These are phyloP conservation scores for Ceratobasidium sp. DNA, from an alignment of 1,284 basidiomycete genomes.

Conservation along the genomic window DNA sequence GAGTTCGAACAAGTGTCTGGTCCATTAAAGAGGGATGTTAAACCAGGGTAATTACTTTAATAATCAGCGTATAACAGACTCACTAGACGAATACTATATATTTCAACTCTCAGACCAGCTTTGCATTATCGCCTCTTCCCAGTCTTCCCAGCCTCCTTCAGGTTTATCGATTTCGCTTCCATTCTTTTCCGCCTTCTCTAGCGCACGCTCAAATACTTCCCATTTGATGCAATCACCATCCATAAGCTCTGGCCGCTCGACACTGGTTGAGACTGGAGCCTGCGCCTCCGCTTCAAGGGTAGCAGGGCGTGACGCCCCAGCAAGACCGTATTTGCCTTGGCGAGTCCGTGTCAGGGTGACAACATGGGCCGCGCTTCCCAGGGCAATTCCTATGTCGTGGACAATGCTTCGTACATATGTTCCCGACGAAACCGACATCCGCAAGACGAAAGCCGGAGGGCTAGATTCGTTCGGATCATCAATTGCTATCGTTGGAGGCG, in stretches of 20 bases:
- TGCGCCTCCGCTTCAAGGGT: not conserved
- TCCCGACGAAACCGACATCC: slow-evolving; percentile 94
- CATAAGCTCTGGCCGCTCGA: slow-evolving; percentile 16
- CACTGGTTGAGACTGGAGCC: not conserved
- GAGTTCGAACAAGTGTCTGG: no score
- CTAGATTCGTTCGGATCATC: slow-evolving; percentile 58
- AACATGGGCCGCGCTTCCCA: slow-evolving; percentile 91
- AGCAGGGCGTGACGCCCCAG: slow-evolving; percentile 46
- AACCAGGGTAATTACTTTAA: no score
- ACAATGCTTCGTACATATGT: slow-evolving; percentile 96
- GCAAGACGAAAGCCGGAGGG: slow-evolving; percentile 87
- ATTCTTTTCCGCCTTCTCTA: slow-evolving; percentile 48
- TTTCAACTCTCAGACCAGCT: slow-evolving; percentile 38
- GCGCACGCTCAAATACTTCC: slow-evolving; percentile 50
- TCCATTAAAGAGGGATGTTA: no score
- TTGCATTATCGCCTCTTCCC: slow-evolving; percentile 38
- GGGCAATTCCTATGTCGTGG: slow-evolving; percentile 86
- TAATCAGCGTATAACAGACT: no score
- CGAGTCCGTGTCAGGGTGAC: slow-evolving; percentile 87
- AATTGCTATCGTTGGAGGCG: slow-evolving; percentile 59
- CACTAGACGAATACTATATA: not conserved
- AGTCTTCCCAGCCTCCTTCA: slow-evolving; percentile 49
- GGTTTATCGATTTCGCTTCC: slow-evolving; percentile 25
- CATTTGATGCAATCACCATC: slow-evolving; percentile 52
- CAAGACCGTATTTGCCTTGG: slow-evolving; percentile 83